Base-by-base conservation (phyloP, 495 filamentous ascomycete species). In the Penicillium macrosclerotiorum region DNA sequence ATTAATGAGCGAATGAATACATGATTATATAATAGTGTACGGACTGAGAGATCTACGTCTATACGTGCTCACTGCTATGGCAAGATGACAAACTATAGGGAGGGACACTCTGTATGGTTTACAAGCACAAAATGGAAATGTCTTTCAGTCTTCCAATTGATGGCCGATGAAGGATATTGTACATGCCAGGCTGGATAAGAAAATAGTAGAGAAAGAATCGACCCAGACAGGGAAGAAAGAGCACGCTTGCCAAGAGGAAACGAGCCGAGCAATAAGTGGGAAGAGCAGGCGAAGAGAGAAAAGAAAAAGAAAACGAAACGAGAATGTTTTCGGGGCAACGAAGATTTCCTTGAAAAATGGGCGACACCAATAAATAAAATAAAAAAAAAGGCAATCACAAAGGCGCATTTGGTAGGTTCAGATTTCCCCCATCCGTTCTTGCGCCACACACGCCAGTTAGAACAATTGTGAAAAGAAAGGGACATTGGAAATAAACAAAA, bases 161-260 rank as follows among this genome's bases (percentile, higher is more conserved):
- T 25, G 13, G 8, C 17, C 23, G 36, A 27, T 5, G 22, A 44
- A 20, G 16, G 39, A 36, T 58, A 58, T 54, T 54, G 51, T 58
- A 58, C 55, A 58, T 47, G 53, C 49, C 22, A 19, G 5, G 24
- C 19, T 27, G 25, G 16, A 20, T 37, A 18, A 33, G 22, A n/a
- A 17, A 19, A 43, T 33, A 16, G 27, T 20, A 37, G 26, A 42
- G 29, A 17, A 37, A 41, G 17, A 31, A 20, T 26, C 42, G 13
- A 34, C 23, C 11, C 19, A 27, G 32, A 17, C 3, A 24, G 12
- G 37, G 18, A 33, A 8, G 36, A 42, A 44, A 25, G 16, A 23
- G n/a, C 35, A 24, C 30, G 39, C 23, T 27, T 27, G n/a, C n/a
- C n/a, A n/a, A n/a, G n/a, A n/a, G n/a, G n/a, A n/a, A n/a, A n/a